Evolutionary conservation across 2,329 filamentous ascomycete genomes (phyloP).

Genomic region (Fusarium protoensiforme): DNA sequence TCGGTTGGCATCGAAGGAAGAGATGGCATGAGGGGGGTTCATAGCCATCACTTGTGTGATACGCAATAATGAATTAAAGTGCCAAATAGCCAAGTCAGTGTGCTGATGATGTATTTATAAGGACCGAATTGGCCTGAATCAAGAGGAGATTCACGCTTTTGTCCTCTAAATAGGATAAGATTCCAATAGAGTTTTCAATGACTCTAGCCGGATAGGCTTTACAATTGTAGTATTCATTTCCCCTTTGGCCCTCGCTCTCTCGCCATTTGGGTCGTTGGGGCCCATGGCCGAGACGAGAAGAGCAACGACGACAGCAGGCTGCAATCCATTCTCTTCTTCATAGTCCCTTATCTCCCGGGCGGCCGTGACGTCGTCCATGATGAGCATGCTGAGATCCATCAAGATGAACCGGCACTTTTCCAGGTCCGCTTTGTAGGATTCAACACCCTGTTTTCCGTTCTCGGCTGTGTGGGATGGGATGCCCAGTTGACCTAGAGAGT

Average conservation of each 20-base stretch:
- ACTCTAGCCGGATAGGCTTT: not conserved
- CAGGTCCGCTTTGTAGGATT: not conserved
- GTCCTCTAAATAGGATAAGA: not conserved
- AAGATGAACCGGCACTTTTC: constrained; percentile 4
- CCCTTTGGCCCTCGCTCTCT: not conserved
- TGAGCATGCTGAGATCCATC: constrained; percentile 9
- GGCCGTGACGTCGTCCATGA: constrained; percentile 8
- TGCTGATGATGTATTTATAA: not conserved
- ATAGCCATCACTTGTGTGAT: not conserved
- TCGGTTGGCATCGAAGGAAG: not conserved
- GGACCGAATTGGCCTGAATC: not conserved
- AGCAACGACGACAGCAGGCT: not conserved
- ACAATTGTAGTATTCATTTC: not conserved
- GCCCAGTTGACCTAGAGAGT: not conserved
- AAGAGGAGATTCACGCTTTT: not conserved
- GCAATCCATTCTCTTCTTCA: not conserved
- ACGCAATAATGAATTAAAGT: not conserved
- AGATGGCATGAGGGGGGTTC: not conserved
- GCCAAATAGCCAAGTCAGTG: not conserved
- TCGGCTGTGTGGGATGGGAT: not conserved
- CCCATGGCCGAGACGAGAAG: not conserved
- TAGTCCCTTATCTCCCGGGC: not conserved
- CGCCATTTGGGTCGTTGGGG: not conserved
- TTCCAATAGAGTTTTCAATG: not conserved
- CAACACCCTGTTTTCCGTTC: constrained; percentile 12